Conservation (phyloP, 2,329 filamentous ascomycete species). For the Curvularia sp. region DNA sequence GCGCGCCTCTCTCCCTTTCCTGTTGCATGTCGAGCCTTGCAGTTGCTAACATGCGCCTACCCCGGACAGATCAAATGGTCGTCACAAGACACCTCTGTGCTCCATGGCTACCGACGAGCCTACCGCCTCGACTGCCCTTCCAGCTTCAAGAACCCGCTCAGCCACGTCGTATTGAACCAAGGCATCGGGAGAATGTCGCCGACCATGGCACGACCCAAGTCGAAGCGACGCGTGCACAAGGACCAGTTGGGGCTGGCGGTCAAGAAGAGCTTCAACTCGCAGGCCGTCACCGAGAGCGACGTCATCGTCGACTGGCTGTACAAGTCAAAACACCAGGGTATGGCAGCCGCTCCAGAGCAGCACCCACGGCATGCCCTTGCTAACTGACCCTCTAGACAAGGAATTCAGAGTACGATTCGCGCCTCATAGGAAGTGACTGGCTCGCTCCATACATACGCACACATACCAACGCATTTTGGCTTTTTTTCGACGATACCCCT, state of each 20-base stretch:
- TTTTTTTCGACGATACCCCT: conserved; percentile 47
- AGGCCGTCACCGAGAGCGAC: conserved; percentile 81
- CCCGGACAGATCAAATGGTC: conserved; percentile 66
- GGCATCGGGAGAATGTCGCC: conserved; percentile 76
- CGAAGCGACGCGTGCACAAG: conserved; percentile 71
- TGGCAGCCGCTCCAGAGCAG: conserved; percentile 14
- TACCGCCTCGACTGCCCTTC: conserved; percentile 74
- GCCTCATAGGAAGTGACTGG: conserved; percentile 45
- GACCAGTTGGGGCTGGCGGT: conserved; percentile 75
- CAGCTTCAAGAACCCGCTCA: conserved; percentile 65
- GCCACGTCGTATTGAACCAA: conserved; percentile 59
- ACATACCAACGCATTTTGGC: conserved; percentile 35
- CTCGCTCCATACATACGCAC: conserved; percentile 15
- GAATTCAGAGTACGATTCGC: conserved; percentile 56
- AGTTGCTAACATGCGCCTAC: conserved; percentile 21
- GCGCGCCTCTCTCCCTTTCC: conserved; percentile 21
- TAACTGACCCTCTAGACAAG: conserved; percentile 49
- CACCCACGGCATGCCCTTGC: not conserved
- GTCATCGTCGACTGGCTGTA: conserved; percentile 81
- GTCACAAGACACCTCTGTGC: conserved; percentile 69
- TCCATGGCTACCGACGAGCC: conserved; percentile 77
- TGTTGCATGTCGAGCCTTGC: conserved; percentile 8
- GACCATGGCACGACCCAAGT: conserved; percentile 73
- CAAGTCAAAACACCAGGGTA: conserved; percentile 68
- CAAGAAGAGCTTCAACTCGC: conserved; percentile 82